Evolutionary conservation across 129 eudicot genomes (phyloP), one percentile per base, ranked within the genome.

Genomic region (sunflower (Helianthus annuus)): DNA sequence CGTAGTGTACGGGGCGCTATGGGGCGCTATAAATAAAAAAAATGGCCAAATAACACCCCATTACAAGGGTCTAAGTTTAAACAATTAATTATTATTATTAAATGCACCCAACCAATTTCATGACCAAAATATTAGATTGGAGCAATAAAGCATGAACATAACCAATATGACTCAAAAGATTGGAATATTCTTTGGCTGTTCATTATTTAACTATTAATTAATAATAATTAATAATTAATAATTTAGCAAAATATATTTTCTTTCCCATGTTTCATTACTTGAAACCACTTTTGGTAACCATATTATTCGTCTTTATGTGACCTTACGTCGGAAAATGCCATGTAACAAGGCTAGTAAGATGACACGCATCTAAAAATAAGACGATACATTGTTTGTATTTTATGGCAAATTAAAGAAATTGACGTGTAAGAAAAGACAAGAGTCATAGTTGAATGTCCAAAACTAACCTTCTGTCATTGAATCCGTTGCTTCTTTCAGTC

Each of bases 401-500:
- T 6, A 27, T 4, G 42, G 2, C 4, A 19, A 66, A 14, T 32
- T 51, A 34, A 3, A n/a, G 42, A 8, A 8, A 32, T 34, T 7
- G 73, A 68, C 45, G 36, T 10, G 3, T 51, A 69, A 52, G 34
- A n/a, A 36, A 0, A n/a, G 61, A 24, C 36, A 44, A 44, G 10
- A 66, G 59, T 7, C 16, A 17, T 19, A 16, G 8, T 16, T 16
- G 27, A 16, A 8, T 7, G 29, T 17, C 46, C 11, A 42, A 42
- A 42, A 42, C 46, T 39, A 72, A 88, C 95, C 95, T 79, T 88
- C 86, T 0, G 87, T 83, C 80, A 88, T 83, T 17, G 75, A 5
- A 42, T 64, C 13, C 0, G 91, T 70, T 68, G 92, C 95, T 80
- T 74, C 80, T 70, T 87, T 89, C 12, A 91, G 73, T 38, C 95